phyloP scores from a whole-genome alignment of 768 basidiomycete species.

The Termitomyces sp. region DNA sequence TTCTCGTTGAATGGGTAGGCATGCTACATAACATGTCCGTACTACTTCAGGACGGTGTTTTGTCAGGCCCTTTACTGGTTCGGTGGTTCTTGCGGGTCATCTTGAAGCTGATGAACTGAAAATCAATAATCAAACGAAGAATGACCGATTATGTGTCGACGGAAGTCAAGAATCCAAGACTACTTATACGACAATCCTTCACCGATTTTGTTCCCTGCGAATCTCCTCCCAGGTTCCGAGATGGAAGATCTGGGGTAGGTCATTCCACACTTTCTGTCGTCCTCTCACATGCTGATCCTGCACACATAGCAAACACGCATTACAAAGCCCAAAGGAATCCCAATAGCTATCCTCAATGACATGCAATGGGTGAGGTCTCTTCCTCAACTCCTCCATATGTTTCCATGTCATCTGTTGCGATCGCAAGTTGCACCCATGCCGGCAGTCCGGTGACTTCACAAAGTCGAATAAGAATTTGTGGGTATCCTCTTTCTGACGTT shows the following conservation, averaged over 20 bases:
- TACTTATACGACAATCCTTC: too few species aligned
- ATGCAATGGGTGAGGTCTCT: conserved; percentile 35
- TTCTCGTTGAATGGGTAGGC: too few species aligned
- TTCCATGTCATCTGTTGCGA: conserved; percentile 25
- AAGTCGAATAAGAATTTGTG: conserved; percentile 36
- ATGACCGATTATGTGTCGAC: too few species aligned
- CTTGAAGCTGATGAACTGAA: too few species aligned
- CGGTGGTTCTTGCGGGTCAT: too few species aligned
- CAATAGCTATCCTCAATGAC: conserved; percentile 34
- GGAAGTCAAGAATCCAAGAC: too few species aligned
- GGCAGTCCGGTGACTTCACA: conserved; percentile 26
- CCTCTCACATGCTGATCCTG: conserved; percentile 30
- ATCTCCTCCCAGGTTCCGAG: conserved; percentile 37
- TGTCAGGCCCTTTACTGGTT: too few species aligned
- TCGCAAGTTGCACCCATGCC: conserved; percentile 22
- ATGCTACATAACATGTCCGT: too few species aligned
- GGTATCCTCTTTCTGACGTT: conserved; percentile 32
- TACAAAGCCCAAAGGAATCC: conserved; percentile 28
- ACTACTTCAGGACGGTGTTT: too few species aligned
- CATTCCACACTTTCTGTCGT: conserved; percentile 35
- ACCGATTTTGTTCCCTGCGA: conserved; percentile 19
- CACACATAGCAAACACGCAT: conserved; percentile 25
- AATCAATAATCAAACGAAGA: too few species aligned
- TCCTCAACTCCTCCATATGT: conserved; percentile 29
- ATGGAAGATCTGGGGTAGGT: conserved; percentile 31